Percentiles rank a stretch among this genome's conserved stretches.
phyloP scores from a whole-genome alignment of 495 filamentous ascomycete genomes.

The Neurospora sp. region DNA sequence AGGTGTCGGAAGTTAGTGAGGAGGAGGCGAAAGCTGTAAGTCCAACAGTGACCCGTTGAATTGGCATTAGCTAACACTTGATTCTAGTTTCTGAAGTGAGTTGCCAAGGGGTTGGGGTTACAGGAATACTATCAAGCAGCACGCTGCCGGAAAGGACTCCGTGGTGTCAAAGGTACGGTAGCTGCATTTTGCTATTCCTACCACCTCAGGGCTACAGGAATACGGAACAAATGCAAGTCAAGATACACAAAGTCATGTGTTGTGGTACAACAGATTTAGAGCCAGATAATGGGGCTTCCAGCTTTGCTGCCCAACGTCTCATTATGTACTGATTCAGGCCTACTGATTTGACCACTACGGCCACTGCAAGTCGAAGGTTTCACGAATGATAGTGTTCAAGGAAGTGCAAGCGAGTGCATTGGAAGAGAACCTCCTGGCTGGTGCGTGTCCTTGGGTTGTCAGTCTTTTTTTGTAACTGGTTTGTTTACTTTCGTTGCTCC shows the following conservation, averaged over 20 bases:
- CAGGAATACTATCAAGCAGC: not conserved
- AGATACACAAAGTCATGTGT: not conserved
- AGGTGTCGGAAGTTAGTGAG: slow-evolving; percentile 52
- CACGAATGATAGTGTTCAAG: not conserved
- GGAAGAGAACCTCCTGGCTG: not conserved
- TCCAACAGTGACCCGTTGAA: not conserved
- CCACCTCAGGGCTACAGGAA: not conserved
- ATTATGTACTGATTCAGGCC: not conserved
- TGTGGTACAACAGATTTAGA: not conserved
- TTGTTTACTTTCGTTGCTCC: not conserved
- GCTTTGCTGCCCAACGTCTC: not conserved
- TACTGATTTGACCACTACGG: not conserved
- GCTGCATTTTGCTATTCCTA: not conserved
- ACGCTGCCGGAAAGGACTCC: not conserved
- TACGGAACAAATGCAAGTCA: not conserved
- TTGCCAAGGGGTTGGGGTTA: not conserved
- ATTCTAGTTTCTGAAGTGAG: not conserved
- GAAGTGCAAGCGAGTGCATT: not conserved
- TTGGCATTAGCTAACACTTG: not conserved
- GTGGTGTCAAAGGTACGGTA: not conserved
- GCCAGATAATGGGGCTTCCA: not conserved
- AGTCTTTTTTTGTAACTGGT: not conserved
- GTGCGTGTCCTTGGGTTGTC: not conserved
- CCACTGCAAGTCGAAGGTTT: not conserved
- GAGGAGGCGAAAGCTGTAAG: slow-evolving; percentile 57